Evolutionary conservation across 192 early-diverging fungal species (phyloP).

Genomic region (Mortierella hygrophila): DNA sequence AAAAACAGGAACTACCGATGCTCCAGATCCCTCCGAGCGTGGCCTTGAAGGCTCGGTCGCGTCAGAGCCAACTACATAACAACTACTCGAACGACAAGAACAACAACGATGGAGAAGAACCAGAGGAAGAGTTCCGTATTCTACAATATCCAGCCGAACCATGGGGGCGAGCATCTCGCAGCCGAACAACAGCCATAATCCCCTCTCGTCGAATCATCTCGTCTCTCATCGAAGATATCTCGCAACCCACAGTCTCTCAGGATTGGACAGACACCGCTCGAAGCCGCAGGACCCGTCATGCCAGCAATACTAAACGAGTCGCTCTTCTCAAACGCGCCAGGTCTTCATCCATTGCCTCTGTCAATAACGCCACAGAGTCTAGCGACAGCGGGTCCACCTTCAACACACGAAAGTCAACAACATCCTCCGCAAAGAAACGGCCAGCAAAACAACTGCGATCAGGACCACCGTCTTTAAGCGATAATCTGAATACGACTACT

Average conservation of each 20-base stretch:
- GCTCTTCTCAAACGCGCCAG: not conserved
- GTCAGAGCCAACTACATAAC: not conserved
- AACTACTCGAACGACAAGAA: not conserved
- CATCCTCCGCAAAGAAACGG: not conserved
- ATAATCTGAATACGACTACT: not conserved
- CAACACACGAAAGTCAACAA: not conserved
- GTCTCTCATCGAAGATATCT: slow-evolving; percentile 3
- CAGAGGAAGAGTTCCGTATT: slow-evolving; percentile 6
- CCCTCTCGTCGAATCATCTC: slow-evolving; percentile 16
- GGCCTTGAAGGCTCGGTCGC: not conserved
- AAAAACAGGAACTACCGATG: not conserved
- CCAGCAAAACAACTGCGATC: not conserved
- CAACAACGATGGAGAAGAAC: not conserved
- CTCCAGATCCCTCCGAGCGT: not conserved
- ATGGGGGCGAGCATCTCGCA: slow-evolving; percentile 14
- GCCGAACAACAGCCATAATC: not conserved
- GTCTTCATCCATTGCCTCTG: not conserved
- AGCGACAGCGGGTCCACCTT: not conserved
- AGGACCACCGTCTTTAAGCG: not conserved
- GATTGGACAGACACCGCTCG: not conserved
- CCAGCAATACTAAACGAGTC: not conserved
- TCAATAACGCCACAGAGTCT: not conserved
- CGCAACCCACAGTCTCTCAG: not conserved
- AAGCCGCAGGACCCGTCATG: not conserved
- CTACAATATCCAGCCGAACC: slow-evolving; percentile 17